Evolutionary conservation across 306 rosid genomes (phyloP), one percentile per base, ranked within the genome.

Genomic region (Clitoria ternatea): DNA sequence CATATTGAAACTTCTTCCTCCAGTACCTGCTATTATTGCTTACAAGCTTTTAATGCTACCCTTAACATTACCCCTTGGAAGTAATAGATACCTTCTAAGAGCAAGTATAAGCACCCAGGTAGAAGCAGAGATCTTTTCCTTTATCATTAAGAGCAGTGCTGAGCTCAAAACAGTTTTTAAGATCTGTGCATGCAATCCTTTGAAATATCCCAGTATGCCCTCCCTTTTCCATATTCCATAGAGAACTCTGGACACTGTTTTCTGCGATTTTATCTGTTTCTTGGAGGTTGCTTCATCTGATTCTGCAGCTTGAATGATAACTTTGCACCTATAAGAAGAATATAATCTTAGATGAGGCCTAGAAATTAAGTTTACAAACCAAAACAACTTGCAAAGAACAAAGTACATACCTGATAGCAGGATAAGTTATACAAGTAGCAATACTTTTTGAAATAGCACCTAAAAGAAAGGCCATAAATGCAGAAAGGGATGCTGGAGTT

Each of bases 151-250:
- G 79, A 95, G 96, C 72, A 95, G 72, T 13, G 99, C 99, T 0
- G 99, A 89, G 77, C 97, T 95, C 56, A 95, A 84, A 74, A 95
- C 99, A 12, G 99, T 95, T 85, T 95, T 95, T 80, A 95, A 80
- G 81, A 95, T 91, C 81, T 95, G 99, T 71, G 96, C 99, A 24
- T 95, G 86, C 79, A 95, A 79, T 75, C 99, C 99, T 85, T 95
- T 95, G 82, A 86, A 95, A 77, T 77, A 95, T 26, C 99, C 99
- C 27, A 69, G 50, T 54, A 88, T 8, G 33, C 99, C 99, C 88
- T 95, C 99, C 26, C 76, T 86, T 86, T 78, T 85, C 96, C 96
- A 95, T 77, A 95, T 95, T 40, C 90, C 78, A 48, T 6, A 50
- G 65, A 91, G n/a, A 69, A 88, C 83, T 35, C 65, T 79, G 4